Base-by-base conservation (phyloP, 148 eudicot genomes). In the Euryodendron excelsum region DNA sequence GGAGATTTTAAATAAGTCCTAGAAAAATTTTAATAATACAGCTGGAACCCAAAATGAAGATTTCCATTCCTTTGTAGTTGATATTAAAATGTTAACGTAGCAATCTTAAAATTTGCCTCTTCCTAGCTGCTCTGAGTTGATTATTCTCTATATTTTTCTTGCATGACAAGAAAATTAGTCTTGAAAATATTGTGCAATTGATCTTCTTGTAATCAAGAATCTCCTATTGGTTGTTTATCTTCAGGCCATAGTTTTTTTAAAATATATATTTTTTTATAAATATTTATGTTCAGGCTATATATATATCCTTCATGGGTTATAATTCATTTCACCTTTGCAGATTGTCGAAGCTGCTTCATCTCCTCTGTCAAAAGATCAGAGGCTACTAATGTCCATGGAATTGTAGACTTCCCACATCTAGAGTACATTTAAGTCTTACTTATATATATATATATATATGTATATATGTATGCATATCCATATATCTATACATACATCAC, bases 311-410 rank as follows among this genome's bases (percentile, higher is more conserved):
- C 18, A 23, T 25, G 41, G 79, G 27, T 31, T 11, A 11, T n/a
- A n/a, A n/a, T 25, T 77, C 58, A n/a, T n/a, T 53, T 33, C 34
- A 52, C 37, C 20, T 61, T 41, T 81, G 73, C 84, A 81, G 84
- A 44, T 81, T 71, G 77, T 81, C 23, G 79, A 72, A 77, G 69
- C 77, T 64, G 77, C 76, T 71, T 77, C 84, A 72, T 81, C 79
- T 79, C 81, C 81, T 50, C 23, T 72, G 14, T 61, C 48, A 10
- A 63, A 62, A 34, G 75, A 69, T 69, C 79, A 81, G 70, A 81
- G 71, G 79, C 76, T 76, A 36, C 79, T 81, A 21, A 81, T 81
- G 83, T 75, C 48, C 36, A 44, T 69, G 79, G 83, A 81, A 59
- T 66, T 81, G 52, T 77, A 55, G 70, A 31, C 70, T 31, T 61